A percentile compares a stretch with the other conserved stretches of the same genome.
Evolutionary conservation across 2,329 filamentous ascomycete species (phyloP).

Genomic region (Neocucurbitaria cava): DNA sequence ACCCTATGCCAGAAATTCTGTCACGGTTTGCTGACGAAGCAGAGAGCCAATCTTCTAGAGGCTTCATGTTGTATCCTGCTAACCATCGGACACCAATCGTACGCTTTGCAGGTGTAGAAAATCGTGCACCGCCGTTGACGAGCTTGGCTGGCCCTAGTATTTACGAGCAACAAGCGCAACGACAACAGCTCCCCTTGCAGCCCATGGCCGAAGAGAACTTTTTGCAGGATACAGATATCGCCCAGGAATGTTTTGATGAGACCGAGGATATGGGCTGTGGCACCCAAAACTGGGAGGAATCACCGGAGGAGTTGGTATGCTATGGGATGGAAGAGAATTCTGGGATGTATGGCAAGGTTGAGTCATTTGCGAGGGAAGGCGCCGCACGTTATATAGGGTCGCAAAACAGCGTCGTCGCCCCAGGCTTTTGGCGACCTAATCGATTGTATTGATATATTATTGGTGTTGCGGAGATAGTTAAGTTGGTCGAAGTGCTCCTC

Average conservation of each 20-base stretch:
- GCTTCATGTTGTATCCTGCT: background rate
- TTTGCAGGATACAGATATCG: background rate
- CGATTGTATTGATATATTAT: constrained; percentile 51
- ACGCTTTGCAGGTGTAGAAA: constrained; percentile 15
- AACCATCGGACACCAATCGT: constrained; percentile 20
- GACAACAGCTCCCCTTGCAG: constrained; percentile 8
- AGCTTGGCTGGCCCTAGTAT: constrained; percentile 27
- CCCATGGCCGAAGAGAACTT: background rate
- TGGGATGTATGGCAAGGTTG: background rate
- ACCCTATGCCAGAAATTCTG: background rate
- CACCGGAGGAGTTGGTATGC: background rate
- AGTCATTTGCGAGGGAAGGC: constrained; percentile 1
- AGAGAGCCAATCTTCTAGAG: background rate
- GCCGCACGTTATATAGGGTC: constrained; percentile 4
- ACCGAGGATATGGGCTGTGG: background rate
- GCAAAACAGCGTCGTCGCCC: constrained; percentile 23
- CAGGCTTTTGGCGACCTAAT: constrained; percentile 55
- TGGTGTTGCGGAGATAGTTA: background rate
- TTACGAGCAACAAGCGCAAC: constrained; percentile 37
- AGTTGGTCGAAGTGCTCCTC: constrained; percentile 1
- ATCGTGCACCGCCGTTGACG: constrained; percentile 6
- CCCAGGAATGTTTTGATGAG: constrained; percentile 1
- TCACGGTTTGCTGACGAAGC: background rate
- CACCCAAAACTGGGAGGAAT: constrained; percentile 3
- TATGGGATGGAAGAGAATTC: background rate